Percentiles rank a stretch among this genome's conserved stretches.
These are phyloP conservation scores for Barnettozyma botsteinii DNA, from an alignment of 805 yeast genomes.

Conservation along the genomic window DNA sequence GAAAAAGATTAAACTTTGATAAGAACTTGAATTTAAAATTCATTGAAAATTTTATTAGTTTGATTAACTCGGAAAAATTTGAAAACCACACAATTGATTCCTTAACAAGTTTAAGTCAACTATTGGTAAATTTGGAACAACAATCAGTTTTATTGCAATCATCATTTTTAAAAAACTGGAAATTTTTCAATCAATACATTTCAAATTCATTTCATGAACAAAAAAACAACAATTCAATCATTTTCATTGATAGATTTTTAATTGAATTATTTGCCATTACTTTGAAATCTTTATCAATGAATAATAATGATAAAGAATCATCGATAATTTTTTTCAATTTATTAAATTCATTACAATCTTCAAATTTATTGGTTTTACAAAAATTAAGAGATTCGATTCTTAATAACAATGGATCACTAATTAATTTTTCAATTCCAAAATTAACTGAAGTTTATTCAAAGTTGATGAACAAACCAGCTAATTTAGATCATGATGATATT, in stretches of 20 bases:
- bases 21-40: slow-evolving; percentile 18
- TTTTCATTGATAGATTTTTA: not conserved
- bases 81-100: not conserved
- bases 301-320: not conserved
- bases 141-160: no score
- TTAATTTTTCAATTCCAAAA: not conserved
- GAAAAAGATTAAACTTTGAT: slow-evolving; percentile 24
- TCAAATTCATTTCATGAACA: not conserved
- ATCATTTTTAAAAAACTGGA: not conserved
- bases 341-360: not conserved
- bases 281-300: not conserved
- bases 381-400: not conserved
- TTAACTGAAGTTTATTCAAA: not conserved
- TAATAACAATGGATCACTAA: not conserved
- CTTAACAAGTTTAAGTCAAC: not conserved
- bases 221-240: not conserved
- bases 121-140: not conserved
- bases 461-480: no score
- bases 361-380: not conserved
- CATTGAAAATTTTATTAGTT: slow-evolving; percentile 13
- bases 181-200: not conserved
- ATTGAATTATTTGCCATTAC: not conserved
- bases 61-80: slow-evolving; percentile 6
- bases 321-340: not conserved
- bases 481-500: not conserved